Evolutionary conservation across 768 basidiomycete species (phyloP), one percentile per base, ranked within the genome.

Genomic region (Leccinum barrowsii): DNA sequence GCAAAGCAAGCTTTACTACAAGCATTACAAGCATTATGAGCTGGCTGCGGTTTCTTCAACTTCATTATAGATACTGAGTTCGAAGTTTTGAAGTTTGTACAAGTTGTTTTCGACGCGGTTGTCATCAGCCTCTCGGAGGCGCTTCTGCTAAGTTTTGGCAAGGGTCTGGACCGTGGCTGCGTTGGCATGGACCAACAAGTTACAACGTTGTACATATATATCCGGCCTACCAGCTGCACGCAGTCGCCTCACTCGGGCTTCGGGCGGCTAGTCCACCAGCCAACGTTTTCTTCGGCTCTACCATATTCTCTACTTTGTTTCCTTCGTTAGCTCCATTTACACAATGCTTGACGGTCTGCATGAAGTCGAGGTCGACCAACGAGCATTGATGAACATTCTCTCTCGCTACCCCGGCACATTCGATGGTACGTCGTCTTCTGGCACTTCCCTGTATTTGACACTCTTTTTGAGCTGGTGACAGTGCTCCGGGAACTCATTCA

Each of bases 401-500:
- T 49, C 63, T n/a, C 63, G 63, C 5, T 65, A 64, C 34, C 63
- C 63, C 28, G 62, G 62, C 26, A 7, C 34, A 6, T 63, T 63
- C 22, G 62, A 63, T 37, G 40, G 63, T 57, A 5, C 4, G 21
- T 22, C 30, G 5, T 37, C 21, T 44, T 37, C 1, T n/a, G 1
- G n/a, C n/a, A 19, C 2, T 10, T 42, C n/a, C 42, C 4, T 19
- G 42, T 44, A 44, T 44, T 44, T 19, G 1, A 44, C 42, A 12
- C 19, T 11, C 42, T 12, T 19, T 19, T 19, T 44, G 42, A 44
- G 19, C 19, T 10, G 40, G 10, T 11, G 11, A 26, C 42, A 73
- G 80, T 83, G 35, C 78, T 80, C 56, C 69, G 84, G 52, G 84
- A 84, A 63, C 70, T 85, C 19, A 66, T 84, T 12, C 83, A 84